Base-by-base conservation (phyloP, 2,329 filamentous ascomycete species). In the Teratosphaeria viscida region DNA sequence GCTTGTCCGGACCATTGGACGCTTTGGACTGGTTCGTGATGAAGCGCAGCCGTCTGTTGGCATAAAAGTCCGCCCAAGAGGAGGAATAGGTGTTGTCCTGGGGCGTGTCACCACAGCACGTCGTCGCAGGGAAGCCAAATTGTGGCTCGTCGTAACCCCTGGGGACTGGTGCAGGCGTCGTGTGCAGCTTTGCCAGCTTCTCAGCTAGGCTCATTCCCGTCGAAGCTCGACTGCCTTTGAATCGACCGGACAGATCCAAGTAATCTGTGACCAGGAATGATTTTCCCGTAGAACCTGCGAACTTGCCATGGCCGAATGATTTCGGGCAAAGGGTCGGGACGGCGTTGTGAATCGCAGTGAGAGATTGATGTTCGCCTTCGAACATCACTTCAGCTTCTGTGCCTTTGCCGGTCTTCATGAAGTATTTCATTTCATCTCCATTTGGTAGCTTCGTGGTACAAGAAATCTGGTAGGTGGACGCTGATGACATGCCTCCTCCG, bases 11-110 rank as follows among this genome's bases (percentile, higher is more conserved):
- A 0, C 89, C 88, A 66, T 94, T 85, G 0, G 79, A 81, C 64
- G 73, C 73, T 63, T 85, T 77, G 0, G 81, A 82, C 27, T 79
- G 77, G 7, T 74, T 73, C 12, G 89, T 69, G 54, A 96, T 86
- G 55, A 79, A 80, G 11, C 85, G 78, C 56, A 96, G 74, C 3
- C 92, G 80, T 65, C 87, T 86, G 34, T 95, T 80, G 0, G 87
- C 88, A 71, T 90, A 96, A 68, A 97, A 96, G 0, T 90, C 85
- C 0, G 88, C 84, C 92, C 92, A 97, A 11, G 83, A 87, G 5
- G 78, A 75, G 55, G 79, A 82, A 76, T 82, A 95, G 0, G 76
- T 76, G 70, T 96, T 97, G 55, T 90, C 83, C 74, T 96, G 92
- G 49, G 81, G 82, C 7, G 90, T 94, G 54, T 89, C 83, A 2